phyloP scores from a whole-genome alignment of 495 filamentous ascomycete genomes.

The Talaromyces stipitatus region DNA sequence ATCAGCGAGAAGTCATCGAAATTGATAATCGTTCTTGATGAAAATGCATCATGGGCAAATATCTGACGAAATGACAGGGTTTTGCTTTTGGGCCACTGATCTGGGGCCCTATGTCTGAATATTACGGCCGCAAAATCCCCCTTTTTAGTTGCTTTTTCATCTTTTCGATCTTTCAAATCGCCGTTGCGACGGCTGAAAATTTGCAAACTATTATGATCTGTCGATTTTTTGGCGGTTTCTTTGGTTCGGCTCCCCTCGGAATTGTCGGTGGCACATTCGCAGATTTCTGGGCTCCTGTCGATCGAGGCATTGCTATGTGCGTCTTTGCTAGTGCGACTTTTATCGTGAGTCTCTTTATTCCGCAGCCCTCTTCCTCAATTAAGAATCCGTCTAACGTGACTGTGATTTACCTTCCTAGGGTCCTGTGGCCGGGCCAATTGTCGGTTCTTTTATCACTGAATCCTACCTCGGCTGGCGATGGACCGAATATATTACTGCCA shows the following conservation, averaged over 20 bases:
- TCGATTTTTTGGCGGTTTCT: constrained; percentile 48
- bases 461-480: constrained; percentile 49
- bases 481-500: constrained; percentile 49
- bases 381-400: constrained; percentile 44
- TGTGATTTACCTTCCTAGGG: constrained; percentile 22
- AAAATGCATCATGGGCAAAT: not conserved
- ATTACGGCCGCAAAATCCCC: constrained; percentile 57
- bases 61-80: constrained; percentile 9
- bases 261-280: constrained; percentile 54
- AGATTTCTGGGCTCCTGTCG: constrained; percentile 52
- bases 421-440: constrained; percentile 47
- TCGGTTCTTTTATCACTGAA: constrained; percentile 44
- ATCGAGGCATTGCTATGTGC: constrained; percentile 53
- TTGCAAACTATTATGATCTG: constrained; percentile 43
- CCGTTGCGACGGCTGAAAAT: constrained; percentile 47
- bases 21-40: no score
- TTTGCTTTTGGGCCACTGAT: constrained; percentile 40
- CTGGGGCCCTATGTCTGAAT: constrained; percentile 62
- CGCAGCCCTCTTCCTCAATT: no score
- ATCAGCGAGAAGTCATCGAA: no score
- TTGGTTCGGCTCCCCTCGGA: constrained; percentile 50
- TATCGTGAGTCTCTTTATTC: constrained; percentile 17
- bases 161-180: constrained; percentile 50
- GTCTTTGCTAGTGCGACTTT: constrained; percentile 46
- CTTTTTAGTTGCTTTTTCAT: constrained; percentile 40